A percentile compares a stretch with the other conserved stretches of the same genome.
phyloP scores from a whole-genome alignment of 805 yeast species.

The Suhomyces pyralidae region DNA sequence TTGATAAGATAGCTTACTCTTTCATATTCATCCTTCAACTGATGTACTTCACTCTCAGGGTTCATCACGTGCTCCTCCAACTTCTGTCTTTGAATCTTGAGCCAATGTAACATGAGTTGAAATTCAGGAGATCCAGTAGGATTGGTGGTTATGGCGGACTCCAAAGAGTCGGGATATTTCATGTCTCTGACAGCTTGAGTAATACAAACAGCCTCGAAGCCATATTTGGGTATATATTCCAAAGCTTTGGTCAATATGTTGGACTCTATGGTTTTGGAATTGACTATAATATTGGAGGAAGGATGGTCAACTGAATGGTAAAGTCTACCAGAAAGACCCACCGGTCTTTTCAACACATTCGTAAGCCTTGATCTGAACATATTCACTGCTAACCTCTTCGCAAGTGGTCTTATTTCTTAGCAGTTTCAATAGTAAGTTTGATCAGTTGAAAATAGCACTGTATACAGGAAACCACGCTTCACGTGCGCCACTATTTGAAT shows the following conservation, averaged over 20 bases:
- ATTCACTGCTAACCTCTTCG: too few relatives aligned
- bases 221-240: conserved; percentile 47
- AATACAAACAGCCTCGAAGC: conserved; percentile 50
- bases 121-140: conserved; percentile 50
- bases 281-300: conserved; percentile 31
- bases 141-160: conserved; percentile 36
- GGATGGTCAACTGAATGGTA: conserved; percentile 41
- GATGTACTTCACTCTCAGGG: conserved; percentile 26
- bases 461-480: not conserved
- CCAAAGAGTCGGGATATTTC: conserved; percentile 52
- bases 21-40: conserved; percentile 32
- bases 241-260: conserved; percentile 38
- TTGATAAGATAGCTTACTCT: conserved; percentile 44
- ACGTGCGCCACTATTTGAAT: not conserved
- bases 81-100: conserved; percentile 42
- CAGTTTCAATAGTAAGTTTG: not conserved
- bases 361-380: conserved; percentile 3
- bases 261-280: conserved; percentile 35
- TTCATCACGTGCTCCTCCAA: conserved; percentile 26
- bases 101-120: conserved; percentile 51
- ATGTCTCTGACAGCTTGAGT: conserved; percentile 47
- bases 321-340: conserved; percentile 1
- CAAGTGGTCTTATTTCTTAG: not conserved
- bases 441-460: not conserved
- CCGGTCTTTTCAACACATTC: not conserved